phyloP scores from a whole-genome alignment of 164 flowering plant species.

The grape (Vitis vinifera) region ASM3070453v1 NC_081821.1:4130501-4131000 shows the following conservation, averaged over 20 bases:
- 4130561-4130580: neutral
- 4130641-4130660: neutral
- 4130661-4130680: neutral
- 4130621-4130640: neutral
- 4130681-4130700: slow-evolving; percentile 40
- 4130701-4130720: slow-evolving; percentile 77
- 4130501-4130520: neutral
- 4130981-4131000: too few species aligned
- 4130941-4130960: neutral
- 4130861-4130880: slow-evolving; percentile 65
- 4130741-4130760: slow-evolving; percentile 79
- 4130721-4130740: slow-evolving; percentile 78
- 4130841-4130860: slow-evolving; percentile 58
- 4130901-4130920: slow-evolving; percentile 36
- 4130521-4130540: neutral
- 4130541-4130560: neutral
- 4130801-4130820: slow-evolving; percentile 4
- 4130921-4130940: slow-evolving; percentile 86
- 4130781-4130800: neutral
- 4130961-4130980: too few species aligned
- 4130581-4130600: neutral
- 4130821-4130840: slow-evolving; percentile 12
- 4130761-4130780: slow-evolving; percentile 70
- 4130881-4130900: slow-evolving; percentile 78
- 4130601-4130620: neutral